phyloP scores from a whole-genome alignment of 2,329 filamentous ascomycete genomes.

The Helotiales sp. region DNA sequence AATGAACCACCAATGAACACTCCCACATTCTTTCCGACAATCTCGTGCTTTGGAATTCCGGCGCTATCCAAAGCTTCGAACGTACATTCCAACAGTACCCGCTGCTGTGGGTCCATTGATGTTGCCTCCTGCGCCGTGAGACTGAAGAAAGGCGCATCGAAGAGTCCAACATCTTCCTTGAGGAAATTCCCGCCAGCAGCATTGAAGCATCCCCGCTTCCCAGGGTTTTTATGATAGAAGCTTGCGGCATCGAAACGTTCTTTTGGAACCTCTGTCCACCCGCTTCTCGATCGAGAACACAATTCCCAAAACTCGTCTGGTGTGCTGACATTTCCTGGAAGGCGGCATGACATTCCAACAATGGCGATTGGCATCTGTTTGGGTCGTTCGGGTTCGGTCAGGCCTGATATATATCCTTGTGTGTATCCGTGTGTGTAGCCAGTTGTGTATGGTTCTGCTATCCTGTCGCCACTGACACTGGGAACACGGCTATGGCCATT shows the following conservation, averaged over 20 bases:
- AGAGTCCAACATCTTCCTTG: conserved; percentile 36
- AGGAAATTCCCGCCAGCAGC: conserved; percentile 40
- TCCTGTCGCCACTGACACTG: neutral
- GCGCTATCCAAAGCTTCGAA: conserved; percentile 41
- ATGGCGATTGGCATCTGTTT: conserved; percentile 44
- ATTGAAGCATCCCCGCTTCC: conserved; percentile 35
- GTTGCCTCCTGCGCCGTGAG: conserved; percentile 38
- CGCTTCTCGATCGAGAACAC: conserved; percentile 45
- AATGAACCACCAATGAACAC: conserved; percentile 57
- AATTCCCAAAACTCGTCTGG: conserved; percentile 48
- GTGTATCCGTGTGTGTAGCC: conserved; percentile 38
- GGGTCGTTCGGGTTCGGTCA: conserved; percentile 21
- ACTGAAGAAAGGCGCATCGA: conserved; percentile 43
- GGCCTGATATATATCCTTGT: conserved; percentile 32
- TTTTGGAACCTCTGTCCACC: conserved; percentile 43
- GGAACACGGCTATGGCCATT: neutral
- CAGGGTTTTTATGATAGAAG: conserved; percentile 58
- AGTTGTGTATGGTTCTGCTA: conserved; percentile 24
- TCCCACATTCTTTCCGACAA: conserved; percentile 43
- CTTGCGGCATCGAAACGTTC: conserved; percentile 54
- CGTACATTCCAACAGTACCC: conserved; percentile 37
- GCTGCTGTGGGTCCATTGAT: conserved; percentile 43
- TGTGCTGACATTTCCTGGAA: conserved; percentile 46
- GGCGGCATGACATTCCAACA: conserved; percentile 47
- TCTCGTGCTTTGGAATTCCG: conserved; percentile 34